Evolutionary conservation across 345 rosid species (phyloP).

Genomic region (Eucalyptus marginata): DNA sequence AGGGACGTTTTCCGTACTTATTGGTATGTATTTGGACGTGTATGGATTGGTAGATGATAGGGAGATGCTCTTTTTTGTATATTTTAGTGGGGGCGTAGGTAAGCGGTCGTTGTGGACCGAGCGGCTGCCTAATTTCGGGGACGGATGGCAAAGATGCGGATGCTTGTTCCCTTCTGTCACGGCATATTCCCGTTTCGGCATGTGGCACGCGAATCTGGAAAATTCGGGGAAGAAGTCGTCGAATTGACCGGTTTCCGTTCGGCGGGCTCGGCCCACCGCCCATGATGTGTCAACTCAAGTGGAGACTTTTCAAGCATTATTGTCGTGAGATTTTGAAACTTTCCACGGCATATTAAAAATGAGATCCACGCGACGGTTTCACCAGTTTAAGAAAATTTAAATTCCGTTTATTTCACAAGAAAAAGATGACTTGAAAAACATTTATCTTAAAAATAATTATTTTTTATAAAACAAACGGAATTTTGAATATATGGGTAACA

Average conservation of each 20-base stretch:
- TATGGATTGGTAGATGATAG: neutral
- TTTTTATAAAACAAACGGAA: accelerated
- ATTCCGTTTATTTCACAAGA: accelerated
- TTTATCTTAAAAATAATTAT: neutral
- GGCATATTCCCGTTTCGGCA: neutral
- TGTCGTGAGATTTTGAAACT: neutral
- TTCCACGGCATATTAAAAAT: neutral
- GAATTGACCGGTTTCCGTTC: neutral
- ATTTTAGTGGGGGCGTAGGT: neutral
- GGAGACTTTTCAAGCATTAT: neutral
- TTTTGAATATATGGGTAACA: neutral
- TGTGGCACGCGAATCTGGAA: neutral
- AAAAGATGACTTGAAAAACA: accelerated
- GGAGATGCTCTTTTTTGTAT: neutral
- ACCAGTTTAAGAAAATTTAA: neutral
- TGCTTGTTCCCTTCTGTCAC: neutral
- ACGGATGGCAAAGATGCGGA: neutral
- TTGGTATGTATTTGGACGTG: neutral
- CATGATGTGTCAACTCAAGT: neutral
- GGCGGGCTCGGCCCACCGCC: neutral
- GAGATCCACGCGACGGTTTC: neutral
- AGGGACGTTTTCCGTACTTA: neutral
- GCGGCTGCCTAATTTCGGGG: neutral
- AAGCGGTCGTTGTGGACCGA: neutral
- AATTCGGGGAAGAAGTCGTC: neutral